Evolutionary conservation across 2,329 filamentous ascomycete genomes (phyloP).

Genomic region (Pseudopithomyces maydicus): DNA sequence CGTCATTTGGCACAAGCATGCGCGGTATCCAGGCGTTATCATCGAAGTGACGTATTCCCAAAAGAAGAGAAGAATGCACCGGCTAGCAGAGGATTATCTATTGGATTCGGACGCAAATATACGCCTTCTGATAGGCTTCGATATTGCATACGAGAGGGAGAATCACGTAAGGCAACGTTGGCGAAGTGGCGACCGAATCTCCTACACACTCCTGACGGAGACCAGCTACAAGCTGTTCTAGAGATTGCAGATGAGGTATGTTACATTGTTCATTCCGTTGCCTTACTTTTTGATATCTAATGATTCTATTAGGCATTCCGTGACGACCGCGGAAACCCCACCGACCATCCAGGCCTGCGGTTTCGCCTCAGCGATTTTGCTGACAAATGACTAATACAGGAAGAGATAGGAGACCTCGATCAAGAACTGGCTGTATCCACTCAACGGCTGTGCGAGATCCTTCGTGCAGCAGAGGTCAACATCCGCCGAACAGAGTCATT

Average conservation of each 20-base stretch:
- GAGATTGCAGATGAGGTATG: conserved; percentile 19
- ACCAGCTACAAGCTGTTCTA: conserved; percentile 15
- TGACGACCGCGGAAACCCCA: conserved; percentile 21
- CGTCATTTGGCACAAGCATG: conserved; percentile 26
- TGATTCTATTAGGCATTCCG: conserved; percentile 27
- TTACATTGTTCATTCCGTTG: conserved; percentile 1
- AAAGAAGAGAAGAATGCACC: conserved; percentile 16
- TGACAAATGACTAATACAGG: conserved; percentile 18
- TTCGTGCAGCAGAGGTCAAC: conserved; percentile 8
- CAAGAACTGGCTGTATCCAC: conserved; percentile 11
- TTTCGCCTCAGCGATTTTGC: conserved; percentile 21
- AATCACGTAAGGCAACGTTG: conserved; percentile 17
- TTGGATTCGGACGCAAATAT: conserved; percentile 20
- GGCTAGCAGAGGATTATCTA: conserved; percentile 25
- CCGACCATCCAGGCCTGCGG: conserved; percentile 15
- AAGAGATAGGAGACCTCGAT: conserved; percentile 10
- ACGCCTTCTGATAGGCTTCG: conserved; percentile 16
- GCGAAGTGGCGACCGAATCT: conserved; percentile 18
- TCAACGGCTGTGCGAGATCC: conserved; percentile 17
- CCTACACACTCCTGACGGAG: conserved; percentile 6
- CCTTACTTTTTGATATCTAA: no score
- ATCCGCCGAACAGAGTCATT: not conserved
- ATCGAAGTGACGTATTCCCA: conserved; percentile 26
- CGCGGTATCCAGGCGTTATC: conserved; percentile 28
- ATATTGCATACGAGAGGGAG: conserved; percentile 20